These are phyloP conservation scores for Athelia psychrophila DNA, from an alignment of 1,284 basidiomycete species.

Conservation along the genomic window DNA sequence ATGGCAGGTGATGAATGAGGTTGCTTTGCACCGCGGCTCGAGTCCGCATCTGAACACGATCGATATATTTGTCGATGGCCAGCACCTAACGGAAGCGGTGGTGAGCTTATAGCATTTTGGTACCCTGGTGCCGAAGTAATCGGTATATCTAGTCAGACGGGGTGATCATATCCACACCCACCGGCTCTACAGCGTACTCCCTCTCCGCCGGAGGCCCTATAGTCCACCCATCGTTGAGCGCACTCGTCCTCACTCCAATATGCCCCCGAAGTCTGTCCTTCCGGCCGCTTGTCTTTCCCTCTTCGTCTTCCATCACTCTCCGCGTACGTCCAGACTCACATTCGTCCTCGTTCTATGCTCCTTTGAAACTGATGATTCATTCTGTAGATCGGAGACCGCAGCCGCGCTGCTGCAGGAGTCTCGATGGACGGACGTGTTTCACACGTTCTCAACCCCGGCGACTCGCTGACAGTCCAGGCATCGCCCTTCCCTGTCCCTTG, in stretches of 20 bases:
- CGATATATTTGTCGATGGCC: conserved; percentile 93
- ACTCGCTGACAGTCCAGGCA: conserved; percentile 83
- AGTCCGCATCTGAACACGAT: conserved; percentile 93
- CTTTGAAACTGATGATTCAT: conserved; percentile 2
- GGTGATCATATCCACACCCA: conserved; percentile 93
- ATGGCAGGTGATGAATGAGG: conserved; percentile 98
- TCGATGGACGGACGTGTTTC: conserved; percentile 92
- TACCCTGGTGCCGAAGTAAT: conserved; percentile 4
- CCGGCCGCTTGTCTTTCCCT: conserved; percentile 88
- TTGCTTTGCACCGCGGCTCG: conserved; percentile 88
- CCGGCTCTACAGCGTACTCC: conserved; percentile 96
- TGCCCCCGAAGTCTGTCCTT: conserved; percentile 93
- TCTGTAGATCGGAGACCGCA: conserved; percentile 77
- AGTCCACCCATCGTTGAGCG: conserved; percentile 90
- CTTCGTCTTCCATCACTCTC: conserved; percentile 78
- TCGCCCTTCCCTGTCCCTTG: conserved; percentile 93
- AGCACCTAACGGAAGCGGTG: conserved; percentile 93
- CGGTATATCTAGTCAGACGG: conserved; percentile 76
- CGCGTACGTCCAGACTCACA: conserved; percentile 56
- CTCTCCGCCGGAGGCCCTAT: conserved; percentile 96
- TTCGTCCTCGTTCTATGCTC: neutral
- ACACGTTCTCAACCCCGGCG: conserved; percentile 76
- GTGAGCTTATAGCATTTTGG: conserved; percentile 47
- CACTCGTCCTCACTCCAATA: conserved; percentile 91
- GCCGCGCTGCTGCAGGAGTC: conserved; percentile 84